Evolutionary conservation across 768 basidiomycete genomes (phyloP).

Genomic region (Agrocybe praecox): DNA sequence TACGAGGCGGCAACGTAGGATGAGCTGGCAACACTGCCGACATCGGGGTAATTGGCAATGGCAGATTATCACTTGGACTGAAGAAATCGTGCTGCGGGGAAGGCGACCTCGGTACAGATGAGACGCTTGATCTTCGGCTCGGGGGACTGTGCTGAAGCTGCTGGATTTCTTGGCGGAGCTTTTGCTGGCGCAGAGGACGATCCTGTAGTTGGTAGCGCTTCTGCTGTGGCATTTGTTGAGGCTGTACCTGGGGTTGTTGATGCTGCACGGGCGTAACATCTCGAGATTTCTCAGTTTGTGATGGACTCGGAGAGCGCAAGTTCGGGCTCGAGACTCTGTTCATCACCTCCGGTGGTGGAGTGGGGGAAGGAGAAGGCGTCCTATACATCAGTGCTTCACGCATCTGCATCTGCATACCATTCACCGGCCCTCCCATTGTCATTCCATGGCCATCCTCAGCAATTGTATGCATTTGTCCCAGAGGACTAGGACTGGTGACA

Average conservation of each 20-base stretch:
- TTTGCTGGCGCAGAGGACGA: neutral
- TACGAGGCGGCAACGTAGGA: slow-evolving; percentile 18
- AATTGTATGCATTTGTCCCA: neutral
- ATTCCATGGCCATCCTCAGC: neutral
- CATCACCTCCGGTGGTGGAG: neutral
- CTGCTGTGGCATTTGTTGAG: neutral
- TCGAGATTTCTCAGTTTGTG: neutral
- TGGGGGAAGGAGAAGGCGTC: slow-evolving; percentile 9
- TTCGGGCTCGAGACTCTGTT: neutral
- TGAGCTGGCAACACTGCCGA: slow-evolving; percentile 24
- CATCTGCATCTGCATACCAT: slow-evolving; percentile 4
- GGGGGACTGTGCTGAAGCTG: neutral
- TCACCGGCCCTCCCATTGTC: neutral
- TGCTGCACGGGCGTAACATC: neutral
- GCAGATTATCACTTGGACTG: slow-evolving; percentile 4
- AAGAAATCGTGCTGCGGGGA: slow-evolving; percentile 20
- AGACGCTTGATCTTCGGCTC: slow-evolving; percentile 13
- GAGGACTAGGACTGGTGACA: slow-evolving; percentile 7
- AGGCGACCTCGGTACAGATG: slow-evolving; percentile 27
- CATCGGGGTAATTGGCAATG: slow-evolving; percentile 25
- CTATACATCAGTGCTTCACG: slow-evolving; percentile 3
- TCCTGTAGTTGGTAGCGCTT: neutral
- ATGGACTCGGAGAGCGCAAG: neutral
- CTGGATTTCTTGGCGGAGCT: neutral
- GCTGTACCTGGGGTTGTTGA: neutral